Evolutionary conservation across 2,329 filamentous ascomycete species (phyloP).

Genomic region (Penicillium paneum): DNA sequence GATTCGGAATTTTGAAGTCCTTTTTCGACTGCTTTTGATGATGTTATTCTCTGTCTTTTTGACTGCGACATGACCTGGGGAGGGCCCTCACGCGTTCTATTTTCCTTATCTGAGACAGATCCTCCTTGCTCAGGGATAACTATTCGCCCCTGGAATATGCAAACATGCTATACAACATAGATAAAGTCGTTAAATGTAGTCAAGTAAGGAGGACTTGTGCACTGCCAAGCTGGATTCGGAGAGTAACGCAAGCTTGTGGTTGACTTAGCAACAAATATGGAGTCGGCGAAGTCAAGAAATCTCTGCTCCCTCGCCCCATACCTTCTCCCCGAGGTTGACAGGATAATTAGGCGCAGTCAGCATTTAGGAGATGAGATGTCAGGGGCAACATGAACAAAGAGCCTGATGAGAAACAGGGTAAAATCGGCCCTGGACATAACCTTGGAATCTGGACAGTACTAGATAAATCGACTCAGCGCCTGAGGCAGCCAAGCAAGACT

Average conservation of each 20-base stretch:
- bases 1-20: background rate
- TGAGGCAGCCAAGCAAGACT: background rate
- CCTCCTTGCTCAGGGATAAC: conserved; percentile 4
- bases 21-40: background rate
- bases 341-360: background rate
- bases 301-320: background rate
- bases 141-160: conserved; percentile 1
- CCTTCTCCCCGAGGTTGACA: background rate
- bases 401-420: background rate
- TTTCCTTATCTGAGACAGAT: conserved; percentile 1
- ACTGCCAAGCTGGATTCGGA: background rate
- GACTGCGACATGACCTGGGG: background rate
- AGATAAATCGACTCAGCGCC: background rate
- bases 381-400: background rate
- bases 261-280: background rate
- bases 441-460: background rate
- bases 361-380: background rate
- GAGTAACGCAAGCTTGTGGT: background rate
- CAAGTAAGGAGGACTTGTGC: conserved; percentile 4
- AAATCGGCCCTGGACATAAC: background rate
- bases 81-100: background rate
- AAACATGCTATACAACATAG: background rate
- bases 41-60: background rate
- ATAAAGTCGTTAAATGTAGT: background rate
- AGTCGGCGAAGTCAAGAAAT: background rate